Conservation (phyloP, 306 rosid species). For the Acacia acuminata region DNA sequence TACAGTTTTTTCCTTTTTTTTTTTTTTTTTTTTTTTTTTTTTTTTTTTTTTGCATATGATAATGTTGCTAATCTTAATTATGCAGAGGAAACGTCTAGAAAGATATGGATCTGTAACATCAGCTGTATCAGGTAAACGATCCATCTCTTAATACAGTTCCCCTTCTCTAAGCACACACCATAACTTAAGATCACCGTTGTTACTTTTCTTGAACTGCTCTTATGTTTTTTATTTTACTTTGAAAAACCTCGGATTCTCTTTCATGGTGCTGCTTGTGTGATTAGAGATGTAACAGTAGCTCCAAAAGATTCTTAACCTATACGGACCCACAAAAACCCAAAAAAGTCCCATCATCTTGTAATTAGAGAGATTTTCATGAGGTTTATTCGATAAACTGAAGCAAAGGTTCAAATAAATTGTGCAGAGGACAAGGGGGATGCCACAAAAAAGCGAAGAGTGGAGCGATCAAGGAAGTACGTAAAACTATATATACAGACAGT, state of each 20-base stretch:
- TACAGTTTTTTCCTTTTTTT: too few relatives aligned
- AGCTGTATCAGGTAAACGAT: constrained; percentile 65
- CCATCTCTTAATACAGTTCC: background rate
- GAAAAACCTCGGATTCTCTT: background rate
- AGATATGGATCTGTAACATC: constrained; percentile 88
- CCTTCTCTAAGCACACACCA: background rate
- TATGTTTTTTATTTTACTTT: constrained; percentile 1
- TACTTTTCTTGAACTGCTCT: constrained; percentile 14
- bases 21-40: too few relatives aligned
- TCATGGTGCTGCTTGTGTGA: background rate
- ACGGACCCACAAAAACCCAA: background rate
- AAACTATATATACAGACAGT: constrained; percentile 13
- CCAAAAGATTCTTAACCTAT: background rate
- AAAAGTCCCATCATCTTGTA: background rate
- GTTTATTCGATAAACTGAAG: background rate
- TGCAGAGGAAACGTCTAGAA: constrained; percentile 64
- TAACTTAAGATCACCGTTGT: background rate
- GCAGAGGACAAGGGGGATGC: constrained; percentile 84
- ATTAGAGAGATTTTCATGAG: background rate
- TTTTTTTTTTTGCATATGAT: background rate
- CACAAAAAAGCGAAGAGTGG: constrained; percentile 94
- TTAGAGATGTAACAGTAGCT: background rate
- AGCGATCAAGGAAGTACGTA: constrained; percentile 88
- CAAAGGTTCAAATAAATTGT: constrained; percentile 28
- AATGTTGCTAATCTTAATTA: constrained; percentile 33